These are phyloP conservation scores for Sanghuangporus weigelae DNA, from an alignment of 1,284 basidiomycete genomes.

Conservation along the genomic window DNA sequence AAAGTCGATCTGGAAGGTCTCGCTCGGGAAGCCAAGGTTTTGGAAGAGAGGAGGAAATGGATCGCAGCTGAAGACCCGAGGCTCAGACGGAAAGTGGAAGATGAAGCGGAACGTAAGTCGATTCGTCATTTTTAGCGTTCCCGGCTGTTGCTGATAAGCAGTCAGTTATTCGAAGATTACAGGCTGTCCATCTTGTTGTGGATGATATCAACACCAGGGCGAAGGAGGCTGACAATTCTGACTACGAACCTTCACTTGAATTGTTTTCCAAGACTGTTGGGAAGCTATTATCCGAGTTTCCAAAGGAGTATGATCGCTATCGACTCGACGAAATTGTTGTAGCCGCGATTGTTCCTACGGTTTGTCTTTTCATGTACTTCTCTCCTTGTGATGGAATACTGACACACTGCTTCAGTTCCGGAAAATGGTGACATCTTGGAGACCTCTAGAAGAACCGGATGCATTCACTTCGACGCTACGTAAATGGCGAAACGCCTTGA, in stretches of 20 bases:
- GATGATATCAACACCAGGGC: constrained; percentile 63
- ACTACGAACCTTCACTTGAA: constrained; percentile 66
- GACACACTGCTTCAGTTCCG: constrained; percentile 39
- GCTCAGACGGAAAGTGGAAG: constrained; percentile 59
- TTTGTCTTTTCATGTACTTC: constrained; percentile 30
- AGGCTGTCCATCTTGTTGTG: constrained; percentile 69
- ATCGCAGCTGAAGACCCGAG: constrained; percentile 67
- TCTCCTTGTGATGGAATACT: constrained; percentile 8
- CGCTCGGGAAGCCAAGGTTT: constrained; percentile 81
- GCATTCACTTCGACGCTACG: constrained; percentile 60
- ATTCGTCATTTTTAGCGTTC: neutral
- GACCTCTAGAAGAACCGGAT: constrained; percentile 64
- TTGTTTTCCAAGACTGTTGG: constrained; percentile 69
- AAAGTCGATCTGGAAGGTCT: constrained; percentile 83
- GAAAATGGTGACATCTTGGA: constrained; percentile 62
- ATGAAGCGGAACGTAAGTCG: constrained; percentile 68
- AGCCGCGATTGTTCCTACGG: constrained; percentile 79
- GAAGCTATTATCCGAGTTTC: constrained; percentile 64
- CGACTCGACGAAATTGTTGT: constrained; percentile 89
- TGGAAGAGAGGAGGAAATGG: constrained; percentile 77
- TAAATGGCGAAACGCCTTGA: constrained; percentile 64
- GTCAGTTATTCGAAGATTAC: constrained; percentile 71
- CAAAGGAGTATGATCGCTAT: constrained; percentile 75
- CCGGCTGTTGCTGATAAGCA: constrained; percentile 13
- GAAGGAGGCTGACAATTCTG: constrained; percentile 48